phyloP scores from a whole-genome alignment of 2,329 filamentous ascomycete genomes.

The Colletotrichum tabaci region DNA sequence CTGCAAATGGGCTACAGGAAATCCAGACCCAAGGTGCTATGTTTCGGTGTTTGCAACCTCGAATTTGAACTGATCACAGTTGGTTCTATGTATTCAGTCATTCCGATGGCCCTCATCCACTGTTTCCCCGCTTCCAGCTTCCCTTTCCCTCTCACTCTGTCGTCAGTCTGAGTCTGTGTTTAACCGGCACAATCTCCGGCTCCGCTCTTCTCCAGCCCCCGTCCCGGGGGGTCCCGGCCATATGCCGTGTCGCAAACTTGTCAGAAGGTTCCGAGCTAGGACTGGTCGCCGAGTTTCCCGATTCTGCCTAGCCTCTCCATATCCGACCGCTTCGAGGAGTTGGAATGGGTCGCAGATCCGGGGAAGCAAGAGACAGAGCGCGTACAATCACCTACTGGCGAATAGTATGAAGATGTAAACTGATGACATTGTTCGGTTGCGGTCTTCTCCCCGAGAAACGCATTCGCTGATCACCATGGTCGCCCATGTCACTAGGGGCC shows the following conservation, averaged over 20 bases:
- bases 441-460: slow-evolving; percentile 26
- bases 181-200: slow-evolving; percentile 27
- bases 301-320: slow-evolving; percentile 4
- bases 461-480: slow-evolving; percentile 9
- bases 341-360: not conserved
- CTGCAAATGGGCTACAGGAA: not conserved
- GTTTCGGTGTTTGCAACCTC: not conserved
- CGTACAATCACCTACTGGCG: not conserved
- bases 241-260: slow-evolving; percentile 1
- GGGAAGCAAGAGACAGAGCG: not conserved
- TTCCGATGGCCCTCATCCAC: not conserved
- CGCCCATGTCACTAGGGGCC: slow-evolving; percentile 1
- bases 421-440: not conserved
- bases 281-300: slow-evolving; percentile 33
- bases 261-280: slow-evolving; percentile 14
- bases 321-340: too few species aligned
- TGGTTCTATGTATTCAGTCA: slow-evolving; percentile 18
- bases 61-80: not conserved
- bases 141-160: not conserved
- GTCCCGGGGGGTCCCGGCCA: slow-evolving; percentile 9
- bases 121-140: slow-evolving; percentile 6
- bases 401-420: not conserved
- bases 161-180: not conserved
- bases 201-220: slow-evolving; percentile 13
- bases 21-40: not conserved